Evolutionary conservation across 2,329 filamentous ascomycete genomes (phyloP), one percentile per base, ranked within the genome.

Genomic region (Monilinia polystroma): DNA sequence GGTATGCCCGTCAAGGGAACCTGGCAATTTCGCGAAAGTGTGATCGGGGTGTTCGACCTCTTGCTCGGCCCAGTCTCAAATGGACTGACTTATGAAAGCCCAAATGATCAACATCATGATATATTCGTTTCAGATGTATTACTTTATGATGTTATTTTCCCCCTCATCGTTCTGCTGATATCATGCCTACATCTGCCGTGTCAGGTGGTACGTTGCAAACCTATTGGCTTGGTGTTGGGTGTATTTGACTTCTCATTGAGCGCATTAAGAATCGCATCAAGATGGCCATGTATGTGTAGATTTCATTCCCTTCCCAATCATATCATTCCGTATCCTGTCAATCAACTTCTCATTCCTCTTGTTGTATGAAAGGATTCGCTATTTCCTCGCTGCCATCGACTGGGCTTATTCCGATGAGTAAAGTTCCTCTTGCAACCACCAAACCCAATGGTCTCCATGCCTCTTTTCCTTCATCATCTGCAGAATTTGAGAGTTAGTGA

Each of bases 361-460:
- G 82, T 75, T 92, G 87, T 64, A 90, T 82, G 76, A 98, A 99
- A 0, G 95, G 95, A 78, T 99, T 99, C 74, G 90, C 87, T 74
- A 99, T 99, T 79, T 94, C 90, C 80, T 98, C 93, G 80, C 92
- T 97, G 66, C 95, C 95, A 76, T 98, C 93, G 63, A 95, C 85
- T 4, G 95, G 95, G 70, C 92, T 95, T 76, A 99, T 92, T 69
- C 97, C 85, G 51, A 97, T 94, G 66, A 99, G 87, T 57, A 99
- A 83, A 10, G 95, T 98, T 68, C 95, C 95, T 71, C 95, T 88
- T 52, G 92, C 94, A 63, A 97, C 95, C 26, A 97, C 89, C 63
- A 92, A 80, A 56, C 89, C 89, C 18, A 91, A 83, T 29, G 86
- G 83, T 72, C 89, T 84, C 52, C 86, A 85, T 67, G 84, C 85